These are phyloP conservation scores for Podaxis rugospora DNA, from an alignment of 768 basidiomycete genomes.

Conservation along the genomic window DNA sequence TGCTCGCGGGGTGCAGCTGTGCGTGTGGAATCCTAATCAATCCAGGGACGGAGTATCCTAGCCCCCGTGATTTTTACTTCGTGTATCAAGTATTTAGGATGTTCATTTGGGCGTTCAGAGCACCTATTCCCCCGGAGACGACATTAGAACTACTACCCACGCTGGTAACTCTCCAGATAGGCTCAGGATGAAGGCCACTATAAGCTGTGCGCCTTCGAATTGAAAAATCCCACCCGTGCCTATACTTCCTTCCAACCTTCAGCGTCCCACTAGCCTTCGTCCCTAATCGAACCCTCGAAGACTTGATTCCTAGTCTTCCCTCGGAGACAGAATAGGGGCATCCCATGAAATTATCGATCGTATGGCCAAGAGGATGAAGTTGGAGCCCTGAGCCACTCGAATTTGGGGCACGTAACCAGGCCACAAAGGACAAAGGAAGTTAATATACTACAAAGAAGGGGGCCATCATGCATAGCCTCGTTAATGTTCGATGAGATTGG, in stretches of 20 bases:
- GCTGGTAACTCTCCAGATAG: background rate
- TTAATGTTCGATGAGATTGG: too few relatives aligned
- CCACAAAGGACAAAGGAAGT: too few relatives aligned
- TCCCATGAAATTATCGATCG: background rate
- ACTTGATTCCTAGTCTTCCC: background rate
- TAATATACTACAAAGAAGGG: too few relatives aligned
- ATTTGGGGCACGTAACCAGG: too few relatives aligned
- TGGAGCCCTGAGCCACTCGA: too few relatives aligned
- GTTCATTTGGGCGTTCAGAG: background rate
- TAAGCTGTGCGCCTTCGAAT: background rate
- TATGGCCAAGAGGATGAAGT: background rate
- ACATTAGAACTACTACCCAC: background rate
- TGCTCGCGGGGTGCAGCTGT: background rate
- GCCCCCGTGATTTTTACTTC: background rate
- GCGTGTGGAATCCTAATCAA: constrained; percentile 2
- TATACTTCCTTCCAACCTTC: background rate
- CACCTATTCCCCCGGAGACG: too few relatives aligned
- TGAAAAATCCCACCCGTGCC: too few relatives aligned
- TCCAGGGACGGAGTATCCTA: background rate
- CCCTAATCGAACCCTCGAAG: background rate
- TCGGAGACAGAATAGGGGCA: background rate
- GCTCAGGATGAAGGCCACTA: background rate
- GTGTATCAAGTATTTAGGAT: background rate
- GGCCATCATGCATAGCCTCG: too few relatives aligned
- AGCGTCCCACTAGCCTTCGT: background rate